Base-by-base conservation (phyloP, 495 filamentous ascomycete species). In the Physcia stellaris region DNA sequence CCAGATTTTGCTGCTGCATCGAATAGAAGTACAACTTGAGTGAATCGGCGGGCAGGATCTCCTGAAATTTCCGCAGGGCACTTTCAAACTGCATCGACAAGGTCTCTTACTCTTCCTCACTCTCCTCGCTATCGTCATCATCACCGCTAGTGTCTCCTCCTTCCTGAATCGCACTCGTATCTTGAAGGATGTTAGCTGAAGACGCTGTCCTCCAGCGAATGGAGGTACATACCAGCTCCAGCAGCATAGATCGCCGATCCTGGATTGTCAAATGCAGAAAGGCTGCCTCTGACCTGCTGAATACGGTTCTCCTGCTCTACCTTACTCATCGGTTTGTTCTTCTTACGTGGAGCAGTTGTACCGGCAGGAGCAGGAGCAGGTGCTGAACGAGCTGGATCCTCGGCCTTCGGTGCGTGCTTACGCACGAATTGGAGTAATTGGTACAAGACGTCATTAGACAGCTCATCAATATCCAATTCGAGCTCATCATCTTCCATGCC, bases 291-390 rank as follows among this genome's bases (percentile, higher is more conserved):
- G 13, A 98, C 73, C 58, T 82, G 71, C 37, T 76, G 71, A 53
- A 98, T 93, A 48, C 79, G 80, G 6, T 78, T 75, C 53, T 95
- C 86, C 59, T 98, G 90, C 60, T 98, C 88, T 16, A 61, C 66
- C 58, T 86, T 88, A 64, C 80, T 88, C 90, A 96, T 98, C 0
- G 90, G 90, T 68, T 95, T 96, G 62, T 98, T 94, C 70, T 98
- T 98, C 66, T 93, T 94, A 6, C 70, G 57, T 11, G 71, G 54
- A 0, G 73, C 63, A 12, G 70, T 59, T 17, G 59, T 53, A 43
- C 64, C 69, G 19, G 62, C 44, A 50, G 58, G 27, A 52, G 51
- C 26, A 35, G 60, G 44, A 51, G 48, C n/a, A 50, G 66, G 38
- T 50, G 61, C 32, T 47, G 42, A 10, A 43, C 33, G 41, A 38